Evolutionary conservation across 1,284 basidiomycete genomes (phyloP), one percentile per base, ranked within the genome.

Genomic region (Rhodotorula sp.): DNA sequence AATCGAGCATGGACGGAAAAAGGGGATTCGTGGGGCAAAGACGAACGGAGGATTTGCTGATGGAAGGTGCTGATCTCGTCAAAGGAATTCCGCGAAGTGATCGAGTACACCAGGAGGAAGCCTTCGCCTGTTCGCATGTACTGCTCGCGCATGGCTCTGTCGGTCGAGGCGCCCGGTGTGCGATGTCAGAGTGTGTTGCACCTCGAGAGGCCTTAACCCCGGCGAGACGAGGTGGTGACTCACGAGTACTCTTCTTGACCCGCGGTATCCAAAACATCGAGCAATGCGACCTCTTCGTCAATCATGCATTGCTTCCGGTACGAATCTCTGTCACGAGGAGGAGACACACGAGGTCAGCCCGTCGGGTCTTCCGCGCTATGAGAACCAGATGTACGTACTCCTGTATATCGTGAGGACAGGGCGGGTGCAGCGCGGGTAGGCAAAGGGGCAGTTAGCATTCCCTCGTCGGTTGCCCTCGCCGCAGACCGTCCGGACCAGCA

Each of bases 121-220:
- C 96, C 96, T 83, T 99, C 96, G 71, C 96, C 96, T 37, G 92
- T 91, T 64, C 93, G 88, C 93, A 95, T 96, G 84, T 96, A 96
- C 79, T 96, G 94, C 81, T 96, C 94, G 65, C 94, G 89, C 94
- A 96, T 96, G 45, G 93, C 94, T 72, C 93, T 95, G 62, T 37
- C 8, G 37, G 37, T 42, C 37, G 37, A 10, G 37, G 12, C 37
- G 37, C 10, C 37, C 37, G 37, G 37, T 10, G 8, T 42, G 10
- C 37, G 12, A 12, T 8, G 37, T 42, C 37, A 42, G 37, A 42
- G 12, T 12, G 10, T 42, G 37, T 12, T 14, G 12, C 37, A 10
- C 24, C 30, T 59, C n/a, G 6, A 55, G 24, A 26, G 4, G n/a
- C 20, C 5, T 20, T 2, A n/a, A n/a, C n/a, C 6, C 20, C 7